These are phyloP conservation scores for Alternaria brassicae DNA, from an alignment of 2,329 filamentous ascomycete species.

Conservation along the genomic window DNA sequence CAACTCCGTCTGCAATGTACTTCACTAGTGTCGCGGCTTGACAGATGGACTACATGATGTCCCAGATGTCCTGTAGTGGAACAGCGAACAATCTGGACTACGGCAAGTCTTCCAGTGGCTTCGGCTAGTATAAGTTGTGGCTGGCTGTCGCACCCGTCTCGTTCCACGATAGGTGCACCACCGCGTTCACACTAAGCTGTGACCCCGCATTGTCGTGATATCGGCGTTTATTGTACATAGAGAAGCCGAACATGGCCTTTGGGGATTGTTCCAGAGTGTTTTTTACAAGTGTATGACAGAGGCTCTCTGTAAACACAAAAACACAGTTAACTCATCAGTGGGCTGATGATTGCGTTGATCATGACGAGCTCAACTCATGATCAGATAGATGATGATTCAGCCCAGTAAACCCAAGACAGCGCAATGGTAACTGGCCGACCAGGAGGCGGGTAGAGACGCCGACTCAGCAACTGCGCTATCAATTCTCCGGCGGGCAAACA, in stretches of 20 bases:
- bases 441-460: background rate
- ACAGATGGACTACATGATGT: background rate
- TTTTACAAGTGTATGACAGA: background rate
- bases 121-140: background rate
- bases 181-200: background rate
- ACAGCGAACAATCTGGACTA: background rate
- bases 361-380: background rate
- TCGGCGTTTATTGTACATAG: background rate
- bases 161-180: background rate
- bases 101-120: background rate
- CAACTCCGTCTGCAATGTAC: background rate
- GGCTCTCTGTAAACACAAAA: background rate
- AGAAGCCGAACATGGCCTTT: background rate
- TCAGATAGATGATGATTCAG: background rate
- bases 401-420: background rate
- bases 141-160: slow-evolving; percentile 3
- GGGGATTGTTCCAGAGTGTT: background rate
- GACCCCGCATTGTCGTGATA: background rate
- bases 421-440: background rate
- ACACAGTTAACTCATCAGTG: background rate
- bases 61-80: background rate
- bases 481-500: background rate
- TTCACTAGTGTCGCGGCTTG: background rate
- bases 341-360: background rate
- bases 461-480: background rate